A percentile compares a stretch with the other conserved stretches of the same genome.
Evolutionary conservation across 1,139 yeast species (phyloP).

Genomic region (Nadsonia starkeyi-henricii): DNA sequence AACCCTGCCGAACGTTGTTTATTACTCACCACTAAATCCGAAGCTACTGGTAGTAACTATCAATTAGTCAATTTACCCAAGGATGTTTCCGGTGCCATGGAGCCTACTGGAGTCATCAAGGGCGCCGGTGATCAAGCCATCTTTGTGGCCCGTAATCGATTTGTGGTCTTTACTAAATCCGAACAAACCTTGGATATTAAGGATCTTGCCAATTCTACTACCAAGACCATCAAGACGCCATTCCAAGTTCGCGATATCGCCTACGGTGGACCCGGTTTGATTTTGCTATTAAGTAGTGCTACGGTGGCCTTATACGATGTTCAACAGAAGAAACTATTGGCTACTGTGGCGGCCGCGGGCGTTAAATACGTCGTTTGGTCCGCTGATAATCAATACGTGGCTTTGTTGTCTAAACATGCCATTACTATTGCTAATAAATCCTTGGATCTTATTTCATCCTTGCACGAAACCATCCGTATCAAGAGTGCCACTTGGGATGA

Average conservation of each 20-base stretch:
- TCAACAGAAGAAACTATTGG: slow-evolving; percentile 73
- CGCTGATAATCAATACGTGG: slow-evolving; percentile 72
- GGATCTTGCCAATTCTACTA: slow-evolving; percentile 66
- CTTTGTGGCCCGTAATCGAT: slow-evolving; percentile 88
- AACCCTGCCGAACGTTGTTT: slow-evolving; percentile 87
- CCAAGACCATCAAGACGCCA: slow-evolving; percentile 71
- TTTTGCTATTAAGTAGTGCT: slow-evolving; percentile 57
- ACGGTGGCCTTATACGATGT: slow-evolving; percentile 78
- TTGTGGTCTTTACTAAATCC: slow-evolving; percentile 61
- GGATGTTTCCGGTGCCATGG: slow-evolving; percentile 84
- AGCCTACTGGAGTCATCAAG: slow-evolving; percentile 62
- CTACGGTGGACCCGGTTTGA: slow-evolving; percentile 72
- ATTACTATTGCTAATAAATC: slow-evolving; percentile 79
- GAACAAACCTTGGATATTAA: slow-evolving; percentile 61
- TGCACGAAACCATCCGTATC: slow-evolving; percentile 94
- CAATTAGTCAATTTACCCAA: slow-evolving; percentile 71
- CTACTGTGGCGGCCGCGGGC: slow-evolving; percentile 50
- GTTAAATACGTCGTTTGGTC: slow-evolving; percentile 90
- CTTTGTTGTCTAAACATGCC: slow-evolving; percentile 83
- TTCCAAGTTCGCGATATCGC: slow-evolving; percentile 56
- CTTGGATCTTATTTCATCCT: slow-evolving; percentile 64
- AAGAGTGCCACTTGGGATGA: slow-evolving; percentile 99
- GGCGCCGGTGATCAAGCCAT: slow-evolving; percentile 81
- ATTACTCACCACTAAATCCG: slow-evolving; percentile 67
- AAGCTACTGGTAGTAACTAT: slow-evolving; percentile 40